Conservation (phyloP, 176 grass and related monocot genomes). For the Bolboschoenus planiculmis region DNA sequence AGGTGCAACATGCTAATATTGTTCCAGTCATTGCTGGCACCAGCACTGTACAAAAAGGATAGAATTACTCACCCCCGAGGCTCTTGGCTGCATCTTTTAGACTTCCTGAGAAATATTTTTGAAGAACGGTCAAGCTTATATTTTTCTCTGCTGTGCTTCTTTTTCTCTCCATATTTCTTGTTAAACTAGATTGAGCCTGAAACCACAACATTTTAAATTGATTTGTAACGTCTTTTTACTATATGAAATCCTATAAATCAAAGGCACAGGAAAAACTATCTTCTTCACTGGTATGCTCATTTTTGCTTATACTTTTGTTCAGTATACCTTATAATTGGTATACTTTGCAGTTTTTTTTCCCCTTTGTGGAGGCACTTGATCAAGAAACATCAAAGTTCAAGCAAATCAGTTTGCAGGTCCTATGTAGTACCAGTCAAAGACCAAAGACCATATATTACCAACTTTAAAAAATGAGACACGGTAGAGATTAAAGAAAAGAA, state of each 20-base stretch:
- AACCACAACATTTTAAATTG: slow-evolving; percentile 9
- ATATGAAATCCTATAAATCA: not conserved
- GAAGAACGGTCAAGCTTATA: slow-evolving; percentile 89
- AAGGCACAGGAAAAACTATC: not conserved
- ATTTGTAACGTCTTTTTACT: not conserved
- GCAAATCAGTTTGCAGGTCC: not conserved
- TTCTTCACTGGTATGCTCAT: not conserved
- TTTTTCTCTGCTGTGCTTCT: slow-evolving; percentile 65
- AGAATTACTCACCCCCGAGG: slow-evolving; percentile 62
- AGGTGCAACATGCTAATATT: slow-evolving; percentile 6
- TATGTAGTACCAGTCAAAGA: not conserved
- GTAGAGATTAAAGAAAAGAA: slow-evolving; percentile 2
- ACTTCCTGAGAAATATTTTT: slow-evolving; percentile 84
- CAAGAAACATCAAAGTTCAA: not conserved
- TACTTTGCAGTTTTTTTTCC: not conserved
- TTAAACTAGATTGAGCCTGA: slow-evolving; percentile 44
- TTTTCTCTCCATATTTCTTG: slow-evolving; percentile 45
- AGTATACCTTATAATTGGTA: not conserved
- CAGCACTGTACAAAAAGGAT: not conserved
- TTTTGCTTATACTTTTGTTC: not conserved
- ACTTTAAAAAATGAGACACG: not conserved
- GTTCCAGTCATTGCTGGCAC: not conserved
- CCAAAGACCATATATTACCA: too few species aligned
- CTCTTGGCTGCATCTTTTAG: slow-evolving; percentile 82
- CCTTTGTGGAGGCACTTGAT: not conserved